A percentile compares a stretch with the other conserved stretches of the same genome.
phyloP scores from a whole-genome alignment of 495 filamentous ascomycete genomes.

The Stereocaulon alpinum region DNA sequence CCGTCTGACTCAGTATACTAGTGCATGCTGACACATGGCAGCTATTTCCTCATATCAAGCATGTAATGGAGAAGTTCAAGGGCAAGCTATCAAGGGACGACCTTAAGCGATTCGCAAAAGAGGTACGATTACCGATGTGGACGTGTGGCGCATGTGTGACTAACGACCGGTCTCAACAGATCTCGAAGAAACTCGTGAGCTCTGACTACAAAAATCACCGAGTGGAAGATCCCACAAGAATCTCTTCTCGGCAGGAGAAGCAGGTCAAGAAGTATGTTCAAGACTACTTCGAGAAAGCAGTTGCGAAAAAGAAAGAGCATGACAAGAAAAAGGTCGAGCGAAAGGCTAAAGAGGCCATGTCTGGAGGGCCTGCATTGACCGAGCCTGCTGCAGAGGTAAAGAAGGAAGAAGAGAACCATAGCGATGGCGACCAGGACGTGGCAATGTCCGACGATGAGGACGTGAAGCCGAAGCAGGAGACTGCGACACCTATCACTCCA shows the following conservation, averaged over 20 bases:
- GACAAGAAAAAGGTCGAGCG: constrained; percentile 54
- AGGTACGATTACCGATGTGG: constrained; percentile 38
- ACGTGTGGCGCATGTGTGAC: not conserved
- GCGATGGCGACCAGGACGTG: constrained; percentile 35
- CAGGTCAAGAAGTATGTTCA: constrained; percentile 74
- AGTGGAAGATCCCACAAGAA: constrained; percentile 70
- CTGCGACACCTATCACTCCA: constrained; percentile 23
- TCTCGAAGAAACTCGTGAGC: constrained; percentile 73
- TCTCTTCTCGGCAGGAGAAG: constrained; percentile 67
- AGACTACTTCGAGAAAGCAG: constrained; percentile 75
- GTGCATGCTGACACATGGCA: constrained; percentile 25
- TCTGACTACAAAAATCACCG: constrained; percentile 81
- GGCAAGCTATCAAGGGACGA: constrained; percentile 78
- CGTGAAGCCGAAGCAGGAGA: constrained; percentile 25
- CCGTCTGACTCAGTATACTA: not conserved
- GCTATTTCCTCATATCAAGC: constrained; percentile 74
- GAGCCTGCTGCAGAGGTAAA: constrained; percentile 10
- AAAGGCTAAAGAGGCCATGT: constrained; percentile 24
- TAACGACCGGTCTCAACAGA: constrained; percentile 28
- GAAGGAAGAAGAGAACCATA: constrained; percentile 25
- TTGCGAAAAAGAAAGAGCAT: constrained; percentile 58
- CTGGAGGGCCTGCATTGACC: not conserved
- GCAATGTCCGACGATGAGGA: constrained; percentile 50
- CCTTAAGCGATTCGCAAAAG: constrained; percentile 77
- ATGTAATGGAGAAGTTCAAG: constrained; percentile 75